Conservation (phyloP, 495 filamentous ascomycete genomes). For the Cetradonia linearis region DNA sequence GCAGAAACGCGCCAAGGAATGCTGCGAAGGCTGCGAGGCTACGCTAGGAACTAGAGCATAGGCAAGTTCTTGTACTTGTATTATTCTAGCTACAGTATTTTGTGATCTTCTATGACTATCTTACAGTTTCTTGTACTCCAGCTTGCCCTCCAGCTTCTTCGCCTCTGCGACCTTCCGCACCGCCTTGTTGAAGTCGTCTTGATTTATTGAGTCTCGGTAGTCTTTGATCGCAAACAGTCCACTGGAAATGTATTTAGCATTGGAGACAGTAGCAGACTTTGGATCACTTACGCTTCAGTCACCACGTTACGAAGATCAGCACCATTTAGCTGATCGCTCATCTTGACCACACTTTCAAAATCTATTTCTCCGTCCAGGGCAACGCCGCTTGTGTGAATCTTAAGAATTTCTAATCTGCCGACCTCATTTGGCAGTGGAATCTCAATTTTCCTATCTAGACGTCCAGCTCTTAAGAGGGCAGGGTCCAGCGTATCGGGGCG, state of each 20-base stretch:
- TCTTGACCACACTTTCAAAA: conserved; percentile 99
- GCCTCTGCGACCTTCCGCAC: conserved; percentile 92
- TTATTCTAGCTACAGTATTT: conserved; percentile 18
- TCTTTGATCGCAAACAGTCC: conserved; percentile 97
- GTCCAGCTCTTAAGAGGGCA: conserved; percentile 83
- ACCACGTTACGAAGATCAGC: conserved; percentile 97
- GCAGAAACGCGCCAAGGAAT: not conserved
- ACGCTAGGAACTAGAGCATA: not conserved
- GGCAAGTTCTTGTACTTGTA: not conserved
- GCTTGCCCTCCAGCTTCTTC: conserved; percentile 96
- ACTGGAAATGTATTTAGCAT: conserved; percentile 34
- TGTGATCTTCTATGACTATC: conserved; percentile 16
- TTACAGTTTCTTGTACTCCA: conserved; percentile 96
- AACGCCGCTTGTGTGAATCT: conserved; percentile 88
- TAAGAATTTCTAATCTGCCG: conserved; percentile 92
- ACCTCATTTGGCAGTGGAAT: conserved; percentile 99
- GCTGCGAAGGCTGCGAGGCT: not conserved
- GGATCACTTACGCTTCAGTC: conserved; percentile 78
- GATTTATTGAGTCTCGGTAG: conserved; percentile 87
- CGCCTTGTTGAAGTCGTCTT: conserved; percentile 98
- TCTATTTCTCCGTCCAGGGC: conserved; percentile 91
- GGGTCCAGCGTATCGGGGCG: conserved; percentile 96
- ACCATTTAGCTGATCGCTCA: conserved; percentile 96
- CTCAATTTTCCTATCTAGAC: conserved; percentile 96
- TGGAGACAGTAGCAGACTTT: conserved; percentile 1